Evolutionary conservation across 1,139 yeast genomes (phyloP), one percentile per base, ranked within the genome.

Genomic region (Debaryomyces nepalensis): DNA sequence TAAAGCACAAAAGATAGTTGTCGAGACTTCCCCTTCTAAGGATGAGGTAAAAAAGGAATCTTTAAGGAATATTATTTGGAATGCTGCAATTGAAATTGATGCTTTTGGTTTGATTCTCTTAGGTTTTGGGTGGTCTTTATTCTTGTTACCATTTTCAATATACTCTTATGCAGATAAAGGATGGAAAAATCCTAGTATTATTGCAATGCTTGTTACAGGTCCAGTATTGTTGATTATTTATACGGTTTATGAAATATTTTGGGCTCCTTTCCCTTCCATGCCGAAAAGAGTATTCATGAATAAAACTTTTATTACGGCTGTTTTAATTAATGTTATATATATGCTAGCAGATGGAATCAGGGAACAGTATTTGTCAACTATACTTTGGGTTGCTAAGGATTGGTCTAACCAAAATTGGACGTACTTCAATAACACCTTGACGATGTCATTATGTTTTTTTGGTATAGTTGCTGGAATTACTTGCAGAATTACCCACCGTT

Each of bases 141-240:
- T 68, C 14, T 46, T 68, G 34, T 53, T 68, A 22, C 73, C 73
- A 20, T 62, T 66, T 41, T 64, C 71, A 2, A 34, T 49, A 9
- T 40, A 41, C 26, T 15, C 24, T 22, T 11, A 51, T 30, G 72
- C 70, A 12, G 37, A 48, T 1, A 53, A 54, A 15, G 63, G 59
- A 8, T 67, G 68, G 67, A 50, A 43, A 14, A 66, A 65, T 42
- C 69, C 71, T 22, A 60, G 67, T 40, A 51, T 67, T 48, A 66
- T 67, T 41, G 72, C 73, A 29, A 67, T 67, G 73, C 50, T 62
- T 18, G 57, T 56, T 14, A 61, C 62, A 37, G 72, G 72, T 39
- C 67, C 63, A 30, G 40, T 65, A 3, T 42, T 67, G 7, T 47
- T 67, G 34, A 50, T 66, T 15, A 22, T 44, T 4, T 63, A 57